These are phyloP conservation scores for Entelexis sorbosivorans DNA, from an alignment of 1,139 yeast genomes.

Conservation along the genomic window DNA sequence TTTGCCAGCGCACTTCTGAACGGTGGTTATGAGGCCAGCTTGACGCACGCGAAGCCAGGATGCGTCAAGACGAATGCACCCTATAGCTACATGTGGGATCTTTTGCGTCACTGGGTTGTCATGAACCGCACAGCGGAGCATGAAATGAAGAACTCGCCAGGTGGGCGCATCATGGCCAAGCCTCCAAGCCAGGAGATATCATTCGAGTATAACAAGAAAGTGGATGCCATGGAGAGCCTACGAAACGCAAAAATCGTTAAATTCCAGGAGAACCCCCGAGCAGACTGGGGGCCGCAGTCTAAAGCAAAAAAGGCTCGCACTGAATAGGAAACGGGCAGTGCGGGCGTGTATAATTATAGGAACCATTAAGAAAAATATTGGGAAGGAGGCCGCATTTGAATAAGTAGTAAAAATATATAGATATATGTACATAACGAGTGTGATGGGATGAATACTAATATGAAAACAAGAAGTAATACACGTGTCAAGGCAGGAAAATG, in stretches of 20 bases:
- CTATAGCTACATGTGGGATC: slow-evolving; percentile 62
- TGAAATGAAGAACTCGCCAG: slow-evolving; percentile 47
- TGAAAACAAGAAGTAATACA: slow-evolving; percentile 4
- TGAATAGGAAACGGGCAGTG: not conserved
- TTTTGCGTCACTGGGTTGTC: slow-evolving; percentile 57
- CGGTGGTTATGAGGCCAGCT: slow-evolving; percentile 66
- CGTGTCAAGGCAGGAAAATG: not conserved
- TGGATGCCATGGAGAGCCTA: slow-evolving; percentile 45
- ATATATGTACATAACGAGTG: slow-evolving; percentile 6
- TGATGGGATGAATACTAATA: not conserved
- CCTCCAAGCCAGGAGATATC: slow-evolving; percentile 30
- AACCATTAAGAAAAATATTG: not conserved
- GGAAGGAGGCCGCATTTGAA: not conserved
- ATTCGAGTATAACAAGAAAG: slow-evolving; percentile 44
- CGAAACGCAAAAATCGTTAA: slow-evolving; percentile 72
- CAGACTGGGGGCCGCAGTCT: slow-evolving; percentile 94
- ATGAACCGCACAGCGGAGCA: slow-evolving; percentile 33
- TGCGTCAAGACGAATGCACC: slow-evolving; percentile 87
- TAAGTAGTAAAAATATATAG: not conserved
- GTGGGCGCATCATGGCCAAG: slow-evolving; percentile 47
- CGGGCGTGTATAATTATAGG: not conserved
- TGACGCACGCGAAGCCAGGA: slow-evolving; percentile 81
- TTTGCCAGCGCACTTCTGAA: slow-evolving; percentile 77
- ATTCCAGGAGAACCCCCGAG: slow-evolving; percentile 83
- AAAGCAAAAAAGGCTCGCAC: slow-evolving; percentile 18